Evolutionary conservation across 139 green algal genomes (phyloP).

Genomic region (Ulvella scutata): DNA sequence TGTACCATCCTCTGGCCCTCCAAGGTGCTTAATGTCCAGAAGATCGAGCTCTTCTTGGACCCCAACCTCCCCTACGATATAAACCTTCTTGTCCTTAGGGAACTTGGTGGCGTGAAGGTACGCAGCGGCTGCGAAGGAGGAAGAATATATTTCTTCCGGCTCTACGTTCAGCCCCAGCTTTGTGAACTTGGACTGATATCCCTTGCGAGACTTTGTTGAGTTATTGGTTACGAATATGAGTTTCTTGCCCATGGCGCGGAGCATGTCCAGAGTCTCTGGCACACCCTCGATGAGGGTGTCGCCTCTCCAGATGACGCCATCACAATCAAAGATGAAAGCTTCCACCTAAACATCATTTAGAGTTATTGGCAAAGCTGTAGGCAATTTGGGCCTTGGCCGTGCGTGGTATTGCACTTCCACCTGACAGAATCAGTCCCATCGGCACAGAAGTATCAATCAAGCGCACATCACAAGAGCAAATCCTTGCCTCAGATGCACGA

Average conservation of each 20-base stretch:
- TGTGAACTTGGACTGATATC: slow-evolving; percentile 94
- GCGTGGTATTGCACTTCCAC: no score
- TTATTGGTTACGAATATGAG: slow-evolving; percentile 99
- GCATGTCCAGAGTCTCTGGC: slow-evolving; percentile 86
- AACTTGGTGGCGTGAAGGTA: slow-evolving; percentile 94
- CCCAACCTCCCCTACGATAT: slow-evolving; percentile 76
- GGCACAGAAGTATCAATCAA: no score
- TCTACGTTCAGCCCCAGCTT: slow-evolving; percentile 75
- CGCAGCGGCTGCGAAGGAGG: slow-evolving; percentile 92
- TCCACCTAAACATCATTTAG: not conserved
- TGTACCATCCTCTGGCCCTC: slow-evolving; percentile 70
- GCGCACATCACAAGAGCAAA: no score
- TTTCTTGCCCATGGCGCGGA: slow-evolving; percentile 81
- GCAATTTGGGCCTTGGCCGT: no score
- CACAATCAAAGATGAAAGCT: slow-evolving; percentile 98
- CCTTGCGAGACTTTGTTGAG: slow-evolving; percentile 88
- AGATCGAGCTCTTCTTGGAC: slow-evolving; percentile 93
- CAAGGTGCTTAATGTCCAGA: slow-evolving; percentile 79
- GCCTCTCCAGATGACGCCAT: slow-evolving; percentile 96
- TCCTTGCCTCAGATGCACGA: no score
- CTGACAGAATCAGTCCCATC: no score
- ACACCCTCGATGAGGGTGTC: slow-evolving; percentile 94
- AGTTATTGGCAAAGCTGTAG: no score
- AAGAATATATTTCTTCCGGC: slow-evolving; percentile 97
- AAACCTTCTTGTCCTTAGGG: slow-evolving; percentile 84